A percentile compares a stretch with the other conserved stretches of the same genome.
Evolutionary conservation across 192 early-diverging fungal species (phyloP).

Genomic region (Phycomyces blakesleeanus): DNA sequence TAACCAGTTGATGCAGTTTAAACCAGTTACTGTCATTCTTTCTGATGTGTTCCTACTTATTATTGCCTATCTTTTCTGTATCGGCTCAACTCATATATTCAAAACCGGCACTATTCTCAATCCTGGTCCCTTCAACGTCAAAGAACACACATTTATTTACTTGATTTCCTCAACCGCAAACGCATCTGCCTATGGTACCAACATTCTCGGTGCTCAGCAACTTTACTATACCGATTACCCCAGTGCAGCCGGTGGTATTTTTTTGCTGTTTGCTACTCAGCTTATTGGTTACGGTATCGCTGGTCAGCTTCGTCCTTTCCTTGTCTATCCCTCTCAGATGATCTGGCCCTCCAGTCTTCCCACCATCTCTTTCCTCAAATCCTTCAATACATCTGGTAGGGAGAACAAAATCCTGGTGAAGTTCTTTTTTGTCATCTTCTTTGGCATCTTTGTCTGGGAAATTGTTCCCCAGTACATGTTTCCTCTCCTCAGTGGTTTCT

Average conservation of each 20-base stretch:
- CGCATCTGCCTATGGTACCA: slow-evolving; percentile 65
- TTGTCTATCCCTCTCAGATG: slow-evolving; percentile 50
- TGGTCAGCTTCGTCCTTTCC: slow-evolving; percentile 43
- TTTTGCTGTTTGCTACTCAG: slow-evolving; percentile 43
- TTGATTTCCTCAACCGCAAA: slow-evolving; percentile 67
- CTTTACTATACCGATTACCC: slow-evolving; percentile 63
- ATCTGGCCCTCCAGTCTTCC: slow-evolving; percentile 51
- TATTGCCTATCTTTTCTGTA: slow-evolving; percentile 70
- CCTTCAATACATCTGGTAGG: slow-evolving; percentile 25
- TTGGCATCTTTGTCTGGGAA: slow-evolving; percentile 27
- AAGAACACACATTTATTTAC: slow-evolving; percentile 28
- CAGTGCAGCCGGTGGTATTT: slow-evolving; percentile 38
- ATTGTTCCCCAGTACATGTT: slow-evolving; percentile 42
- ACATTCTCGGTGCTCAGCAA: slow-evolving; percentile 63
- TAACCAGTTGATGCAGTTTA: slow-evolving; percentile 77
- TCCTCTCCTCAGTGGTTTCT: slow-evolving; percentile 28
- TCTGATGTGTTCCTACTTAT: slow-evolving; percentile 65
- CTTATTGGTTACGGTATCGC: slow-evolving; percentile 54
- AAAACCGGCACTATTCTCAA: slow-evolving; percentile 48
- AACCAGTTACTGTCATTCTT: slow-evolving; percentile 67
- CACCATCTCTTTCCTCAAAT: slow-evolving; percentile 41
- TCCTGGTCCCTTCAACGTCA: slow-evolving; percentile 31
- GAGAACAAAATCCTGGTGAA: slow-evolving; percentile 13
- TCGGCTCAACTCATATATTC: slow-evolving; percentile 53
- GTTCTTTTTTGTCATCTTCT: slow-evolving; percentile 33